These are phyloP conservation scores for Stagonosporopsis chrysanthemi DNA, from an alignment of 2,329 filamentous ascomycete genomes.

Conservation along the genomic window DNA sequence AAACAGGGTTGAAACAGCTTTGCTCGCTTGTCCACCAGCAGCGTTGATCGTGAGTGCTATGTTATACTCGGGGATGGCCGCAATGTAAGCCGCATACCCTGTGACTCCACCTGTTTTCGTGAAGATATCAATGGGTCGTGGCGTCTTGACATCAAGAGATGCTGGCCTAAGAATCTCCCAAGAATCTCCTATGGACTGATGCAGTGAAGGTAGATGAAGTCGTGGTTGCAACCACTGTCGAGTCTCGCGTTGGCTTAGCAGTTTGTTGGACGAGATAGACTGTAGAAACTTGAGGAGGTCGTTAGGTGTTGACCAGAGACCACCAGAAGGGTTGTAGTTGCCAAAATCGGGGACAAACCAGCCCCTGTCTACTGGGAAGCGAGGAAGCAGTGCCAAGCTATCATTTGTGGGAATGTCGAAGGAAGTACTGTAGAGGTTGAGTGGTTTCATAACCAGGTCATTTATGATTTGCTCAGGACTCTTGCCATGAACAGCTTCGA, in stretches of 20 bases:
- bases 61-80: constrained; percentile 35
- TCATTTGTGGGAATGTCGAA: constrained; percentile 24
- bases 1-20: constrained; percentile 24
- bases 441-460: constrained; percentile 31
- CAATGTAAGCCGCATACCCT: constrained; percentile 31
- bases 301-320: constrained; percentile 38
- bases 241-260: constrained; percentile 25
- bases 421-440: constrained; percentile 25
- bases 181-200: constrained; percentile 36
- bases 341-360: constrained; percentile 36
- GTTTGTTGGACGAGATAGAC: constrained; percentile 24
- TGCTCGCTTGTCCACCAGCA: constrained; percentile 24
- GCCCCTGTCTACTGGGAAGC: constrained; percentile 14
- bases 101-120: constrained; percentile 36
- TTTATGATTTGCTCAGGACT: constrained; percentile 30
- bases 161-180: constrained; percentile 40
- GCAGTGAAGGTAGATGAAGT: constrained; percentile 25
- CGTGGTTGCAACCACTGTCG: constrained; percentile 36
- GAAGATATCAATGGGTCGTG: constrained; percentile 34
- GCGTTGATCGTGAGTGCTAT: constrained; percentile 34
- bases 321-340: constrained; percentile 37
- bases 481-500: constrained; percentile 28
- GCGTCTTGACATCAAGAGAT: constrained; percentile 23
- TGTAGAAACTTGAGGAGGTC: constrained; percentile 32
- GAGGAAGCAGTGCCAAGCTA: constrained; percentile 27